A percentile compares a stretch with the other conserved stretches of the same genome.
Evolutionary conservation across 345 rosid genomes (phyloP).

Genomic region (Kernera saxatilis): DNA sequence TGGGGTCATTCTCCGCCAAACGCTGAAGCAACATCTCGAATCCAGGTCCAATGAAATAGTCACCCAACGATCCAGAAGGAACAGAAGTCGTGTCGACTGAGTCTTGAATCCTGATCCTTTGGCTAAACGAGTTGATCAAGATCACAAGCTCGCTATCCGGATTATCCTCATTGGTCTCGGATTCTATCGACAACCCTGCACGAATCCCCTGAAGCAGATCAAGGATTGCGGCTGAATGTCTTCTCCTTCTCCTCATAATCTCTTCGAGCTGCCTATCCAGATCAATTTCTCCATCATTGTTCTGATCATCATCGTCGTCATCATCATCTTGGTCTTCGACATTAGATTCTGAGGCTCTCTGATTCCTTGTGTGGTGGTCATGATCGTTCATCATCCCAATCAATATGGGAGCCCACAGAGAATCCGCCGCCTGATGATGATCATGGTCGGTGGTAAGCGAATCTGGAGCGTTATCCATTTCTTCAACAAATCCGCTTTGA

Average conservation of each 20-base stretch:
- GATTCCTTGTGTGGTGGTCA: conserved; percentile 37
- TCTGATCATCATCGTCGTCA: conserved; percentile 29
- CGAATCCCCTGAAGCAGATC: conserved; percentile 68
- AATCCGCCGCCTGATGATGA: conserved; percentile 12
- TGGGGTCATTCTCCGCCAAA: conserved; percentile 68
- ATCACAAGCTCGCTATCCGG: conserved; percentile 39
- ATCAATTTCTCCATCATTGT: conserved; percentile 39
- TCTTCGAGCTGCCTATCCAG: conserved; percentile 55
- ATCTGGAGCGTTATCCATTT: conserved; percentile 28
- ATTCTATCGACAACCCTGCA: conserved; percentile 52
- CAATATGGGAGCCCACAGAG: conserved; percentile 74
- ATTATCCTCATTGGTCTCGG: conserved; percentile 37
- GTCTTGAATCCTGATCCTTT: conserved; percentile 49
- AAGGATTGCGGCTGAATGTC: conserved; percentile 54
- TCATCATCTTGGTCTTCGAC: conserved; percentile 24
- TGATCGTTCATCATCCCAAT: conserved; percentile 66
- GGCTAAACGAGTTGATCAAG: conserved; percentile 48
- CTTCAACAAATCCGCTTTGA: conserved; percentile 54
- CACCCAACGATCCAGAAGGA: conserved; percentile 54
- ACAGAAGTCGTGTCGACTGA: conserved; percentile 27
- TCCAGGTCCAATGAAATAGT: conserved; percentile 81
- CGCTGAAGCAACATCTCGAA: conserved; percentile 70
- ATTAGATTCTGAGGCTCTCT: conserved; percentile 17
- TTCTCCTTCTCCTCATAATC: conserved; percentile 46
- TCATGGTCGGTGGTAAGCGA: conserved; percentile 23